Percentiles rank a stretch among this genome's conserved stretches.
Conservation (phyloP, 1,284 basidiomycete genomes). For the Wolfiporia cocos region DNA sequence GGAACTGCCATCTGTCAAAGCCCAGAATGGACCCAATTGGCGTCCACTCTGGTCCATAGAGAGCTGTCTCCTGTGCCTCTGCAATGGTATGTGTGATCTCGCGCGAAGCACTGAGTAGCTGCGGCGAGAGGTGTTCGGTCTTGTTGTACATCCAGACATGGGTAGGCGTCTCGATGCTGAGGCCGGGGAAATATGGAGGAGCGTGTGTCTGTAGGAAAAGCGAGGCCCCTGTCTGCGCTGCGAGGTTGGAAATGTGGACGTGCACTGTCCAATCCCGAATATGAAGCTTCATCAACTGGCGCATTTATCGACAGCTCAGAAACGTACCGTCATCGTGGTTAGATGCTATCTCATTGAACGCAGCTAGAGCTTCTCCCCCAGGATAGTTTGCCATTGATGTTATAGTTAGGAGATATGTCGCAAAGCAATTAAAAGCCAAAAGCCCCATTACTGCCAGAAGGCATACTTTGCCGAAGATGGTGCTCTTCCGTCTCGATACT, state of each 20-base stretch:
- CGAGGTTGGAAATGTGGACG: slow-evolving; percentile 77
- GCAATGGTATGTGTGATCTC: slow-evolving; percentile 59
- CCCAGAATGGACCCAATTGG: slow-evolving; percentile 36
- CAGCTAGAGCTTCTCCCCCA: slow-evolving; percentile 71
- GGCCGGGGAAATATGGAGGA: slow-evolving; percentile 36
- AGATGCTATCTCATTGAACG: slow-evolving; percentile 50
- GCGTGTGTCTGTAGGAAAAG: slow-evolving; percentile 77
- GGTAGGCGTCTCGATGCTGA: slow-evolving; percentile 13
- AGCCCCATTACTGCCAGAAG: slow-evolving; percentile 38
- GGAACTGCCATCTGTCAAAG: slow-evolving; percentile 44
- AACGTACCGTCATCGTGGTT: slow-evolving; percentile 28
- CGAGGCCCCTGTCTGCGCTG: slow-evolving; percentile 88
- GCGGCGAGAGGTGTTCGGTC: slow-evolving; percentile 55
- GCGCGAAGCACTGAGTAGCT: slow-evolving; percentile 31
- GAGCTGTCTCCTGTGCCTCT: slow-evolving; percentile 27
- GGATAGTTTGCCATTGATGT: slow-evolving; percentile 84
- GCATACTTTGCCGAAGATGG: slow-evolving; percentile 36
- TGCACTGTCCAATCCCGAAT: slow-evolving; percentile 32
- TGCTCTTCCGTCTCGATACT: slow-evolving; percentile 39
- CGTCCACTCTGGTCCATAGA: slow-evolving; percentile 30
- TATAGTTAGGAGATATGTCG: slow-evolving; percentile 47
- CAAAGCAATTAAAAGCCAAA: slow-evolving; percentile 44
- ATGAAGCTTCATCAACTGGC: too few species aligned
- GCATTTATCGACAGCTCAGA: not conserved
- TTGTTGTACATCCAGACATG: slow-evolving; percentile 70